phyloP scores from a whole-genome alignment of 192 early-diverging fungal genomes.

The Coemansia biformis region DNA sequence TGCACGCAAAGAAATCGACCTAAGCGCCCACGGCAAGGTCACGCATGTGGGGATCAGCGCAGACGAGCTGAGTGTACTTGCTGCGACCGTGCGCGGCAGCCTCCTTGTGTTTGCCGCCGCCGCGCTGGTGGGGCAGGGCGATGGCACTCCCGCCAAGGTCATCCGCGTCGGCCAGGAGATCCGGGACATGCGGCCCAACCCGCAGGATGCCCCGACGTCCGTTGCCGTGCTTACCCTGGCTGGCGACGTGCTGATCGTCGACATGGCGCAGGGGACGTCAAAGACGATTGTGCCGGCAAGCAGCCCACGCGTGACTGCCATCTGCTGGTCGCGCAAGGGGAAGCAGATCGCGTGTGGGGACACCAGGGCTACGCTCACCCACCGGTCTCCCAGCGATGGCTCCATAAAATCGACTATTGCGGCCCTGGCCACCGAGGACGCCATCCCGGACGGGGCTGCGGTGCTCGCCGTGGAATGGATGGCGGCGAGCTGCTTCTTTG shows the following conservation, averaged over 20 bases:
- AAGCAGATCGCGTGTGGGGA: constrained; percentile 81
- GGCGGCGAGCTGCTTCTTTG: constrained; percentile 64
- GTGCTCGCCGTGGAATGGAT: constrained; percentile 72
- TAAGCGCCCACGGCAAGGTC: constrained; percentile 38
- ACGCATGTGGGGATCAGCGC: constrained; percentile 25
- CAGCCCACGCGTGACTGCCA: constrained; percentile 36
- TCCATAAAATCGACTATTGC: constrained; percentile 52
- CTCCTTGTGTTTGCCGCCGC: constrained; percentile 20
- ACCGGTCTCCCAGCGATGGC: constrained; percentile 60
- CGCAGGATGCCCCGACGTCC: constrained; percentile 43
- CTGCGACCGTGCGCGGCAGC: constrained; percentile 13
- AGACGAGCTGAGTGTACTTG: constrained; percentile 27
- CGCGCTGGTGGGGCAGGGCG: constrained; percentile 21
- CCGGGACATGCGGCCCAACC: constrained; percentile 62
- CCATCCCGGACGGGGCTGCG: constrained; percentile 21
- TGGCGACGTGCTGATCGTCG: constrained; percentile 42
- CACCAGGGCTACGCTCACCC: constrained; percentile 53
- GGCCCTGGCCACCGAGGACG: constrained; percentile 40
- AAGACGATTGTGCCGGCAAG: constrained; percentile 31
- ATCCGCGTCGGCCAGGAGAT: constrained; percentile 48
- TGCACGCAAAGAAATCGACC: constrained; percentile 25
- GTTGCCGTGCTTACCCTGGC: constrained; percentile 53
- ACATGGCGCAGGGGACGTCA: constrained; percentile 15
- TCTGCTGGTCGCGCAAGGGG: constrained; percentile 87
- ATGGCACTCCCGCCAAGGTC: constrained; percentile 30